phyloP scores from a whole-genome alignment of 208 protist genomes.

The Trypanosoma mega region DNA sequence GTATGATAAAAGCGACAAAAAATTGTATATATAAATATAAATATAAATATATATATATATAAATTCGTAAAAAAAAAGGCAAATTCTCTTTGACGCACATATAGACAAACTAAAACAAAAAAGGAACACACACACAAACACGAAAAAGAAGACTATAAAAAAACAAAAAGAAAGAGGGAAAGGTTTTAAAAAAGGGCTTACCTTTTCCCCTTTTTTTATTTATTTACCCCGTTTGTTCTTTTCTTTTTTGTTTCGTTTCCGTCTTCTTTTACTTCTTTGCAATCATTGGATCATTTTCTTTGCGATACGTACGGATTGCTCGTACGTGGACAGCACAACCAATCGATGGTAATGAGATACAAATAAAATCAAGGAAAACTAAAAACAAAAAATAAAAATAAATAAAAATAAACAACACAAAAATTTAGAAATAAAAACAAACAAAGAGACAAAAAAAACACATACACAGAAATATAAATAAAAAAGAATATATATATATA shows the following conservation, averaged over 20 bases:
- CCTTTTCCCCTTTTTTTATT: background rate
- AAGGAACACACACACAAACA: slow-evolving; percentile 17
- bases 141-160: slow-evolving; percentile 1
- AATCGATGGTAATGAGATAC: too few species aligned
- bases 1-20: slow-evolving; percentile 6
- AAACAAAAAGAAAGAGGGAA: slow-evolving; percentile 8
- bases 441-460: too few species aligned
- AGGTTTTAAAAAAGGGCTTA: background rate
- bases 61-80: background rate
- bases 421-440: too few species aligned
- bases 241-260: background rate
- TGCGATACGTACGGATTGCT: too few species aligned
- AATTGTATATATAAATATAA: background rate
- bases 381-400: too few species aligned
- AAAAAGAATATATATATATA: slow-evolving; percentile 22
- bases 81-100: background rate
- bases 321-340: too few species aligned
- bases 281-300: too few species aligned
- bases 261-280: background rate
- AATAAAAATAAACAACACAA: too few species aligned
- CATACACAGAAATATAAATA: too few species aligned
- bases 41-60: slow-evolving; percentile 6
- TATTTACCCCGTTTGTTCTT: background rate
- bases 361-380: too few species aligned
- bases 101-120: slow-evolving; percentile 11